A percentile compares a stretch with the other conserved stretches of the same genome.
Evolutionary conservation across 176 grass and related monocot genomes (phyloP).

Genomic region (Phragmites australis): DNA sequence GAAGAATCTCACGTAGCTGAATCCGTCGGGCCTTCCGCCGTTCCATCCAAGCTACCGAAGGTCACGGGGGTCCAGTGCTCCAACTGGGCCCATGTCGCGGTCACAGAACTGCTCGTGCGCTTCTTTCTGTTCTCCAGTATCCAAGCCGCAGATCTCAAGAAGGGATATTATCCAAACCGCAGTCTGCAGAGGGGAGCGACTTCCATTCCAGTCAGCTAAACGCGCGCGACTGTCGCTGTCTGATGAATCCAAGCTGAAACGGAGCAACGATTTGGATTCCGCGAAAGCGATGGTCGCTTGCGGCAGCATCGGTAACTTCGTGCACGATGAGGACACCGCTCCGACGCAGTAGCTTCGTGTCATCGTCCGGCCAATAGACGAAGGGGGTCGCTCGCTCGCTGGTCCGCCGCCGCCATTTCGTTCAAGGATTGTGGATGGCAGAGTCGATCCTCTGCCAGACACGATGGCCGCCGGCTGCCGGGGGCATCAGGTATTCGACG

Average conservation of each 20-base stretch:
- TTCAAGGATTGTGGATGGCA: background rate
- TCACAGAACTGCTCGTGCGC: no score
- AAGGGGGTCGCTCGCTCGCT: background rate
- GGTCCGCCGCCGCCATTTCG: background rate
- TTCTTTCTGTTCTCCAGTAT: background rate
- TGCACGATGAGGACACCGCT: background rate
- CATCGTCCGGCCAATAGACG: background rate
- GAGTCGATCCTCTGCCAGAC: constrained; percentile 1
- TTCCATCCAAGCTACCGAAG: no score
- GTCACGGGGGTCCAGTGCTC: no score
- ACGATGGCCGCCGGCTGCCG: background rate
- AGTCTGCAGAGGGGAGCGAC: background rate
- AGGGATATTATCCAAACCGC: background rate
- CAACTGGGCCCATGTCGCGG: no score
- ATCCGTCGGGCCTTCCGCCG: no score
- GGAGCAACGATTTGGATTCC: background rate
- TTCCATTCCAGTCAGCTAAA: background rate
- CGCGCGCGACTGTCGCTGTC: background rate
- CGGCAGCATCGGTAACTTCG: background rate
- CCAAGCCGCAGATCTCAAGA: background rate
- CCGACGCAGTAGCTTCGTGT: background rate
- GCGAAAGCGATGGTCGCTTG: background rate
- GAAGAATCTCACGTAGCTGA: no score
- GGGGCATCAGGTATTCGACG: background rate
- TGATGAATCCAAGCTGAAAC: constrained; percentile 8